Evolutionary conservation across 768 basidiomycete genomes (phyloP), one percentile per base, ranked within the genome.

Genomic region (Tulasnella calospora): DNA sequence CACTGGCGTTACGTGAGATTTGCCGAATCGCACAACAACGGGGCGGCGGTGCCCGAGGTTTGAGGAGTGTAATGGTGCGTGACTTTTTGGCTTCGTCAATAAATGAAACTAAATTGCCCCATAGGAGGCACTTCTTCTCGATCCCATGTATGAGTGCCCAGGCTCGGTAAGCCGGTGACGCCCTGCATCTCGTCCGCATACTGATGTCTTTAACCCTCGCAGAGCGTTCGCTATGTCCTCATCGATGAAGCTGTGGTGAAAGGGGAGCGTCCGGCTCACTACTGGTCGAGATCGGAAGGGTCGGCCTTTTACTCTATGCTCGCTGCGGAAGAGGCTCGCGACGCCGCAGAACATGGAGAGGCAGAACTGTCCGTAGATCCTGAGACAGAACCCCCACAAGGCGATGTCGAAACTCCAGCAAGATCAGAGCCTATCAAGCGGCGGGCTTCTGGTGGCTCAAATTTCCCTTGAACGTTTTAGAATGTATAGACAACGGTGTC

Each of bases 91-190:
- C 23, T 44, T 70, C 23, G 9, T 61, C 57, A 71, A 36, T 46
- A 61, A 35, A 78, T 70, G 74, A 69, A 55, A 80, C 71, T 69
- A 36, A 23, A 55, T n/a, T 75, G 10, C 38, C 23, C 67, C 46
- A 10, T 81, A 94, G 93, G 96, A 98, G 85, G 83, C 87, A 30
- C 83, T 96, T 3, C 85, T 99, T 73, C 86, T 96, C 71, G 95
- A 98, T 72, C 88, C 94, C 0, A 98, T 98, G 96, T 97, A 94
- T 82, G 93, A 95, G 86, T 92, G 91, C 70, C 94, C 94, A 91
- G 92, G 92, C 80, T 93, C 92, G 81, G 92, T 92, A 83, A 83
- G 91, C 82, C 12, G 73, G 73, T 44, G 78, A 41, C 67, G 23
- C n/a, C 55, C 9, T 41, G 35, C 7, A 41, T 35, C 41, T 69